Conservation (phyloP, 192 early-diverging fungal genomes). For the Coemansia sp. region DNA sequence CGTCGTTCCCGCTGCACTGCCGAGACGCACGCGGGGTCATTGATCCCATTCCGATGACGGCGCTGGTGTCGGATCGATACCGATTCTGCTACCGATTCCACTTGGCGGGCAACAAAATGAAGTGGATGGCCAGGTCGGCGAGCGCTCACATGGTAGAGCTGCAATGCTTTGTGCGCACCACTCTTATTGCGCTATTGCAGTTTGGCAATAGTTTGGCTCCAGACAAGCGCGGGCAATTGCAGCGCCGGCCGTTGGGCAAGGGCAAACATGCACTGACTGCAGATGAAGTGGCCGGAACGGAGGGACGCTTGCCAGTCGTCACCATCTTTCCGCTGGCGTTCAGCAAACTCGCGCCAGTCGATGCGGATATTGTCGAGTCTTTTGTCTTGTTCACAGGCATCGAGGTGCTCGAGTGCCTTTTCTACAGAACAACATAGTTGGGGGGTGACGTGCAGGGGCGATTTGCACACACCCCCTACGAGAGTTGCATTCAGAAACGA, state of each 20-base stretch:
- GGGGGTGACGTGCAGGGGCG: background rate
- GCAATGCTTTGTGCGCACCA: conserved; percentile 50
- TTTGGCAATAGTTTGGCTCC: conserved; percentile 11
- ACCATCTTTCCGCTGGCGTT: conserved; percentile 40
- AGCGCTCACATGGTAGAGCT: conserved; percentile 21
- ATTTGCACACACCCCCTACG: background rate
- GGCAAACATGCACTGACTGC: background rate
- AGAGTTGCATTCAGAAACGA: background rate
- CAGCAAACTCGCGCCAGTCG: conserved; percentile 24
- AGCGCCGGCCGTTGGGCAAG: background rate
- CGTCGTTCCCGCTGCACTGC: conserved; percentile 47
- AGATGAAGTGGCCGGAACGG: background rate
- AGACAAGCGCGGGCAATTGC: background rate
- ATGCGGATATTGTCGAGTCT: conserved; percentile 40
- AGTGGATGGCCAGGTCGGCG: conserved; percentile 31
- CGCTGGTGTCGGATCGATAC: conserved; percentile 52
- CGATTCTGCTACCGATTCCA: conserved; percentile 57
- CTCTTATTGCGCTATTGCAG: conserved; percentile 29
- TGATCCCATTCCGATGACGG: conserved; percentile 45
- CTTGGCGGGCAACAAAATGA: conserved; percentile 45
- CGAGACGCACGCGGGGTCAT: conserved; percentile 51
- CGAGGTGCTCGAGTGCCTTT: conserved; percentile 44
- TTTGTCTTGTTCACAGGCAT: conserved; percentile 57
- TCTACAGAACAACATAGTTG: conserved; percentile 5
- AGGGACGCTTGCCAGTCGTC: conserved; percentile 20